These are phyloP conservation scores for Suillus variegatus DNA, from an alignment of 768 basidiomycete genomes.

Conservation along the genomic window DNA sequence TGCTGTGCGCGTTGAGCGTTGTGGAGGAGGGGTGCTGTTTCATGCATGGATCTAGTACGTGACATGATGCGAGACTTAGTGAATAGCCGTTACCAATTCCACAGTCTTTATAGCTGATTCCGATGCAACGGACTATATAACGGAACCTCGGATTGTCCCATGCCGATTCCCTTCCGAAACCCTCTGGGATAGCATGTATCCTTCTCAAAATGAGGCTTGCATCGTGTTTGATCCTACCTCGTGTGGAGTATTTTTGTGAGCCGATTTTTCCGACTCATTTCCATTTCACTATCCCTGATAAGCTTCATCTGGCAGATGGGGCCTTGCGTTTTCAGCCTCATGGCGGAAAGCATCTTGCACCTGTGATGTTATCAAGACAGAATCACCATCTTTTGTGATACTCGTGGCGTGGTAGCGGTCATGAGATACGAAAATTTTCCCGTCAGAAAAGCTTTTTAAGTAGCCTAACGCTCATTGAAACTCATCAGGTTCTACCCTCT, in stretches of 20 bases:
- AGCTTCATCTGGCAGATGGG: constrained; percentile 12
- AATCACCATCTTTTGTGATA: constrained; percentile 18
- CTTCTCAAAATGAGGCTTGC: constrained; percentile 26
- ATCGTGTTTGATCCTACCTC: constrained; percentile 28
- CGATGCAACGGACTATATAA: constrained; percentile 13
- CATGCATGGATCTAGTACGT: constrained; percentile 23
- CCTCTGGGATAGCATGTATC: constrained; percentile 9
- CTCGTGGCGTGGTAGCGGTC: constrained; percentile 13
- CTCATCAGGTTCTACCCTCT: constrained; percentile 1
- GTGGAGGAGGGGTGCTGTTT: constrained; percentile 33
- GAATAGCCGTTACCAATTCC: background rate
- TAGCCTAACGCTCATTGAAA: constrained; percentile 3
- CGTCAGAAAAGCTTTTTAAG: constrained; percentile 26
- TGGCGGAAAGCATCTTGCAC: constrained; percentile 42
- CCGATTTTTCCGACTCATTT: constrained; percentile 13
- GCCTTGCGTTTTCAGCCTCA: constrained; percentile 36
- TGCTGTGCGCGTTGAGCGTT: constrained; percentile 9
- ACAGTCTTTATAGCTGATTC: constrained; percentile 19
- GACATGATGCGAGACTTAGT: constrained; percentile 13
- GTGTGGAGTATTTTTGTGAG: constrained; percentile 5
- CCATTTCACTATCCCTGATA: constrained; percentile 9
- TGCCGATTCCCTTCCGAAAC: constrained; percentile 12
- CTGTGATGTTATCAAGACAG: constrained; percentile 15
- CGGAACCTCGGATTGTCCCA: constrained; percentile 13
- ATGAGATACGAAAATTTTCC: constrained; percentile 28